phyloP scores from a whole-genome alignment of 2,329 filamentous ascomycete genomes.

The Raffaelea albimanens region DNA sequence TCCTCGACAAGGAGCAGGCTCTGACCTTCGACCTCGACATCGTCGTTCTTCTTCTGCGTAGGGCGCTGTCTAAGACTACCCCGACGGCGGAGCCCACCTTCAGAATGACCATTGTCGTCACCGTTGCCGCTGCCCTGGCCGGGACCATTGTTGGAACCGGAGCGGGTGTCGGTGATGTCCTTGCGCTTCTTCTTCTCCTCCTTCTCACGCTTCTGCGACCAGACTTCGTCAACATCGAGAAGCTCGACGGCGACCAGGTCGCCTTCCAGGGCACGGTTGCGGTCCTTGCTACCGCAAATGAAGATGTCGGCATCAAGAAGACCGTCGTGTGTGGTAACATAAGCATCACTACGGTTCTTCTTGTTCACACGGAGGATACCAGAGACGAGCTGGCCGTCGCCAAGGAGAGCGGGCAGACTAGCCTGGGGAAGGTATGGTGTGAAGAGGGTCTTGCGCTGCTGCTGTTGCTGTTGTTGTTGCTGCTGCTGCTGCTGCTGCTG shows the following conservation, averaged over 20 bases:
- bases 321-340: slow-evolving; percentile 84
- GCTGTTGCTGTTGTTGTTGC: slow-evolving; percentile 75
- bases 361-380: slow-evolving; percentile 98
- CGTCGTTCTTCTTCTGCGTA: slow-evolving; percentile 99
- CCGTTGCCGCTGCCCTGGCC: slow-evolving; percentile 55
- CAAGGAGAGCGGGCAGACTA: slow-evolving; percentile 79
- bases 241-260: slow-evolving; percentile 94
- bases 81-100: slow-evolving; percentile 82
- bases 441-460: slow-evolving; percentile 96
- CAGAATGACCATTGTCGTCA: slow-evolving; percentile 49
- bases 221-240: slow-evolving; percentile 95
- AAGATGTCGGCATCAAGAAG: slow-evolving; percentile 95
- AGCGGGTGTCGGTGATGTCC: slow-evolving; percentile 88
- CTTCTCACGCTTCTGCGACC: slow-evolving; percentile 97
- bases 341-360: slow-evolving; percentile 98
- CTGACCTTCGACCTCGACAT: slow-evolving; percentile 97
- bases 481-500: slow-evolving; percentile 42
- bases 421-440: slow-evolving; percentile 96
- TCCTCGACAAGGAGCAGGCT: slow-evolving; percentile 94
- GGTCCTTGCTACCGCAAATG: slow-evolving; percentile 98
- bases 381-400: slow-evolving; percentile 87
- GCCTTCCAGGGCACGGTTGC: slow-evolving; percentile 91
- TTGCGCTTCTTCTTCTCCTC: slow-evolving; percentile 99
- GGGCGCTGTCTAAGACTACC: slow-evolving; percentile 93
- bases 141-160: slow-evolving; percentile 64